Conservation (phyloP, 139 green algal species). For the Chlamydomonas schloesseri region DNA sequence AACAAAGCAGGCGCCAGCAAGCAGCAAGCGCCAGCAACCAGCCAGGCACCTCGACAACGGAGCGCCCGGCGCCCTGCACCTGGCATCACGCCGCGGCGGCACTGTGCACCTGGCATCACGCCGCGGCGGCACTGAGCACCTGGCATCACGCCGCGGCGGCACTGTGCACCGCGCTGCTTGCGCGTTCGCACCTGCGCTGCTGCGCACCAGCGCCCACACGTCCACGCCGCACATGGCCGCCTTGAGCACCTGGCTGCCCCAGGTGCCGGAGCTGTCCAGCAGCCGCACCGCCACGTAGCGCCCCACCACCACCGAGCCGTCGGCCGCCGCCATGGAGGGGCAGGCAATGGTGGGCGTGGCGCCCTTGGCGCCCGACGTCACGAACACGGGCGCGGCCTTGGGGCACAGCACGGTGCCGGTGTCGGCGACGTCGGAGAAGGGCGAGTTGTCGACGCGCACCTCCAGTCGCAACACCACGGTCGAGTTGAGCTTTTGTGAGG, state of each 20-base stretch:
- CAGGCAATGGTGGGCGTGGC: not conserved
- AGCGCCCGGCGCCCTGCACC: too few relatives aligned
- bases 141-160: not conserved
- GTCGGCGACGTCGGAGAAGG: conserved; percentile 1
- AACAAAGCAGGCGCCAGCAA: too few relatives aligned
- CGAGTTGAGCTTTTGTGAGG: not conserved
- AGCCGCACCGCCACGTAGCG: conserved; percentile 27
- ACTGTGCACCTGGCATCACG: too few relatives aligned
- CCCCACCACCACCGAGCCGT: not conserved
- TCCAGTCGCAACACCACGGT: not conserved
- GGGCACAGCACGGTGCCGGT: not conserved
- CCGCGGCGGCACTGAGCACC: too few relatives aligned
- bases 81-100: too few relatives aligned
- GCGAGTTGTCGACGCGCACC: conserved; percentile 20
- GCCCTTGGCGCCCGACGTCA: not conserved
- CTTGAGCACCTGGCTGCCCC: not conserved
- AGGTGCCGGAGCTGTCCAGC: not conserved
- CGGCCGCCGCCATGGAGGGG: not conserved
- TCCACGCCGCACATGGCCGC: conserved; percentile 14
- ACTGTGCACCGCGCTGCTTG: not conserved
- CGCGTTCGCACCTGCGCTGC: not conserved
- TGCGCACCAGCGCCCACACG: conserved; percentile 26
- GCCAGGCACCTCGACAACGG: too few relatives aligned
- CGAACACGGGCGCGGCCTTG: not conserved
- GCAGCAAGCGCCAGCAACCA: too few relatives aligned